Evolutionary conservation across 495 filamentous ascomycete species (phyloP).

Genomic region (Penicillium pancosmium): DNA sequence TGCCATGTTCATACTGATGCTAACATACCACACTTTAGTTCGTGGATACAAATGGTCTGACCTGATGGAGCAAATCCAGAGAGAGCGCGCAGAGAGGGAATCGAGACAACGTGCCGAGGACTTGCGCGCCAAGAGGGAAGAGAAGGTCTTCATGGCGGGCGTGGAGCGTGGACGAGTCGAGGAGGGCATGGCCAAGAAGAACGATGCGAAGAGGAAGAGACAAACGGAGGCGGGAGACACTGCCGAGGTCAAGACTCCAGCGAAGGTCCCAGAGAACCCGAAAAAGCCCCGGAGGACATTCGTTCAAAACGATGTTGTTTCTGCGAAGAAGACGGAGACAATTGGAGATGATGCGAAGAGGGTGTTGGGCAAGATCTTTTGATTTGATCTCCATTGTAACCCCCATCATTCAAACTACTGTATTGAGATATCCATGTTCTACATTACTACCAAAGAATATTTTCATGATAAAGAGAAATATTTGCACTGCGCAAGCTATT

Average conservation of each 20-base stretch:
- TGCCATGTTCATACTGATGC: not conserved
- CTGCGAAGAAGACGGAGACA: constrained; percentile 44
- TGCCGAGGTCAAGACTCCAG: constrained; percentile 15
- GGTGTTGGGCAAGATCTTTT: constrained; percentile 81
- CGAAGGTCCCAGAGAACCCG: constrained; percentile 5
- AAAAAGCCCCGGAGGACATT: constrained; percentile 60
- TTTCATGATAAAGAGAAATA: constrained; percentile 3
- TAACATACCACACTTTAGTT: constrained; percentile 27
- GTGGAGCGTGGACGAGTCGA: constrained; percentile 82
- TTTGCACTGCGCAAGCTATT: constrained; percentile 10
- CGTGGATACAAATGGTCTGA: constrained; percentile 64
- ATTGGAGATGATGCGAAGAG: constrained; percentile 71
- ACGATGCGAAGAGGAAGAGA: constrained; percentile 58
- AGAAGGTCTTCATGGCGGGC: constrained; percentile 78
- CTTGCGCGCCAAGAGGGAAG: constrained; percentile 74
- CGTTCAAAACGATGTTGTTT: constrained; percentile 67
- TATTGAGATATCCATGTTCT: constrained; percentile 11
- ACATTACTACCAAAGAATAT: not conserved
- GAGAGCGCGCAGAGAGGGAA: constrained; percentile 82
- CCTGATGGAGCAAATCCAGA: constrained; percentile 66
- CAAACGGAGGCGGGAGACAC: constrained; percentile 24
- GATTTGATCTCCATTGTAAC: not conserved
- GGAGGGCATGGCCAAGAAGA: constrained; percentile 68
- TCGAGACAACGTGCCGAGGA: constrained; percentile 81
- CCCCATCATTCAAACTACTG: too few relatives aligned